phyloP scores from a whole-genome alignment of 129 eudicot genomes.

The Helianthus annuus region DNA sequence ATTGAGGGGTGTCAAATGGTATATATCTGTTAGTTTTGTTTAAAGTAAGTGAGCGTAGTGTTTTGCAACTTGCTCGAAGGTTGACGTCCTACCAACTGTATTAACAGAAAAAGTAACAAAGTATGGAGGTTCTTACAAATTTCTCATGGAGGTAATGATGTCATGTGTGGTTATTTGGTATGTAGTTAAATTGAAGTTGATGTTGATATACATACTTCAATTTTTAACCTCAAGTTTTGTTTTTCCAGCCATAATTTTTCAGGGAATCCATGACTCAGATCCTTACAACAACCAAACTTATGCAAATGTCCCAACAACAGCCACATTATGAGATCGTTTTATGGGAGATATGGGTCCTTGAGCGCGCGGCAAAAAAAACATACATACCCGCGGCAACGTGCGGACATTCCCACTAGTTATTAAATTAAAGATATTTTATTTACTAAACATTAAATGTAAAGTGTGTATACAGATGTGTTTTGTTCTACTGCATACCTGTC shows the following conservation, averaged over 20 bases:
- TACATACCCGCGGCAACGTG: too few relatives aligned
- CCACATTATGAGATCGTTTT: too few relatives aligned
- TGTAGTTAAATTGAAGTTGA: background rate
- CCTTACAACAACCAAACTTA: background rate
- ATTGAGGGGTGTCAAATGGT: slow-evolving; percentile 18
- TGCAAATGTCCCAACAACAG: too few relatives aligned
- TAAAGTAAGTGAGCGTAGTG: slow-evolving; percentile 8
- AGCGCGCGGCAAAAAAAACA: too few relatives aligned
- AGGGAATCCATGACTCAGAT: background rate
- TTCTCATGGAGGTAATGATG: background rate
- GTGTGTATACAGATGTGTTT: too few relatives aligned
- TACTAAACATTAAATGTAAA: too few relatives aligned
- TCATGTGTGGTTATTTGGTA: slow-evolving; percentile 2
- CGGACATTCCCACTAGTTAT: too few relatives aligned
- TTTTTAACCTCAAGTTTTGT: background rate
- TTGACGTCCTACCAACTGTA: slow-evolving; percentile 26
- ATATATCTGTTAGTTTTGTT: slow-evolving; percentile 11
- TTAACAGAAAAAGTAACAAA: slow-evolving; percentile 2
- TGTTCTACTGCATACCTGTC: too few relatives aligned
- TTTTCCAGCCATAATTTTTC: background rate
- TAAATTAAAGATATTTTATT: too few relatives aligned
- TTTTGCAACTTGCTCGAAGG: background rate
- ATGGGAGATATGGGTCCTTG: too few relatives aligned
- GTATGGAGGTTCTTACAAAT: background rate
- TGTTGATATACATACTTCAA: background rate